Evolutionary conservation across 2,329 filamentous ascomycete genomes (phyloP).

Genomic region (Alternaria arborescens): DNA sequence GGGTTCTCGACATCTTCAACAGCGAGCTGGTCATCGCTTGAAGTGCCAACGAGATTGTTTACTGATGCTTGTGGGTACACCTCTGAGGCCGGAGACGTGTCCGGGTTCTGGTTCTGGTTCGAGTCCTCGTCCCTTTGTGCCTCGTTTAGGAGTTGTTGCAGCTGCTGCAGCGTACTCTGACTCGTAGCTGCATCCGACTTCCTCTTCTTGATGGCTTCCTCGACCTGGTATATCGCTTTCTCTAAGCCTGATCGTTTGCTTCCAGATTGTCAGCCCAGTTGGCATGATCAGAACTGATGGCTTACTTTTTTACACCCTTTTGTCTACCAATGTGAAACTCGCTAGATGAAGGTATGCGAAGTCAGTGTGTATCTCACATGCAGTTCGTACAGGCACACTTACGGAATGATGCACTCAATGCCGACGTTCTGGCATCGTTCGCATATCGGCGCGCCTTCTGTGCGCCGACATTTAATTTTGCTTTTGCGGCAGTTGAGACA

Average conservation of each 20-base stretch:
- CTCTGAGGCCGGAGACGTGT: constrained; percentile 9
- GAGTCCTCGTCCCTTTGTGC: constrained; percentile 49
- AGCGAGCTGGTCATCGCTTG: constrained; percentile 59
- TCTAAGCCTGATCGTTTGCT: constrained; percentile 79
- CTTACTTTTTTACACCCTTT: constrained; percentile 79
- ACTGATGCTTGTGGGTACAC: constrained; percentile 12
- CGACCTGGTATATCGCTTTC: constrained; percentile 77
- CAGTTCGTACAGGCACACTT: background rate
- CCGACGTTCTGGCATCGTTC: constrained; percentile 68
- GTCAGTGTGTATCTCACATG: background rate
- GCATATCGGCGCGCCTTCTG: constrained; percentile 65
- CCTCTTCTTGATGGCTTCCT: constrained; percentile 64
- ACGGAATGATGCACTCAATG: constrained; percentile 69
- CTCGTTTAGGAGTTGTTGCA: constrained; percentile 62
- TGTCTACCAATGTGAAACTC: constrained; percentile 75
- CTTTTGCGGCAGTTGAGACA: constrained; percentile 71
- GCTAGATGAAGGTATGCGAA: constrained; percentile 24
- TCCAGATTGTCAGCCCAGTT: constrained; percentile 14
- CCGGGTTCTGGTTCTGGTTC: background rate
- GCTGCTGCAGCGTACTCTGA: constrained; percentile 38
- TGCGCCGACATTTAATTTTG: constrained; percentile 68
- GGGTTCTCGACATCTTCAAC: constrained; percentile 80
- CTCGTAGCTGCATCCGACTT: constrained; percentile 35
- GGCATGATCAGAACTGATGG: background rate
- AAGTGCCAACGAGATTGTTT: constrained; percentile 39